These are phyloP conservation scores for Hydrangea macrophylla DNA, from an alignment of 148 eudicot genomes.

Conservation along the genomic window DNA sequence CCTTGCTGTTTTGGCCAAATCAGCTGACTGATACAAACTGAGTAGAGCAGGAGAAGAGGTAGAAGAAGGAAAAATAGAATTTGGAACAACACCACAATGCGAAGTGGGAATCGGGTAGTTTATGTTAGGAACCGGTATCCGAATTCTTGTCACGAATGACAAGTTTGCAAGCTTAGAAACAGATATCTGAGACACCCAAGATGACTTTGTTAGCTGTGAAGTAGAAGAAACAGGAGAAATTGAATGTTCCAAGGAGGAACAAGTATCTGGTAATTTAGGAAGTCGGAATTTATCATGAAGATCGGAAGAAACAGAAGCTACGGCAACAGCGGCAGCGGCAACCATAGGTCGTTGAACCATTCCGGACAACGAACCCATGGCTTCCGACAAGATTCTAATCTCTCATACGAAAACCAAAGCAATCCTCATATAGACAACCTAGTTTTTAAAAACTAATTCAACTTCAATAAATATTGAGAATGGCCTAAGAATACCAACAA, in stretches of 20 bases:
- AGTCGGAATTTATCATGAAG: conserved; percentile 52
- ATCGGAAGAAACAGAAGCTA: conserved; percentile 80
- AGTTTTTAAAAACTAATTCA: neutral
- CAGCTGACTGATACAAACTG: conserved; percentile 66
- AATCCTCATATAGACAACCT: neutral
- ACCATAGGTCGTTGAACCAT: conserved; percentile 67
- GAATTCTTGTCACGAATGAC: conserved; percentile 51
- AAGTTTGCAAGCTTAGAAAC: conserved; percentile 63
- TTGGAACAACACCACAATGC: conserved; percentile 17
- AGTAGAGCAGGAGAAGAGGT: conserved; percentile 39
- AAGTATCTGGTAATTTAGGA: conserved; percentile 35
- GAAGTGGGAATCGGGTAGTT: conserved; percentile 28
- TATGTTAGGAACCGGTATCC: conserved; percentile 57
- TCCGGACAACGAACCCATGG: conserved; percentile 73
- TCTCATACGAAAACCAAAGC: conserved; percentile 32
- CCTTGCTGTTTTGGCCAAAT: conserved; percentile 49
- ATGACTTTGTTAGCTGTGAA: conserved; percentile 30
- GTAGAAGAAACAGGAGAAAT: conserved; percentile 24
- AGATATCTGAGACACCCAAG: conserved; percentile 69
- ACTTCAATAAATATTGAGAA: conserved; percentile 10
- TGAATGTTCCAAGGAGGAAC: conserved; percentile 32
- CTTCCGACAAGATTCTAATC: conserved; percentile 25
- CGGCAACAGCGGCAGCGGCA: conserved; percentile 81
- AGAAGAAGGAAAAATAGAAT: conserved; percentile 21
- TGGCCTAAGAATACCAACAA: conserved; percentile 4